Percentiles rank a stretch among this genome's conserved stretches.
Conservation (phyloP, 148 eudicot species). For the Mesembryanthemum crystallinum region DNA sequence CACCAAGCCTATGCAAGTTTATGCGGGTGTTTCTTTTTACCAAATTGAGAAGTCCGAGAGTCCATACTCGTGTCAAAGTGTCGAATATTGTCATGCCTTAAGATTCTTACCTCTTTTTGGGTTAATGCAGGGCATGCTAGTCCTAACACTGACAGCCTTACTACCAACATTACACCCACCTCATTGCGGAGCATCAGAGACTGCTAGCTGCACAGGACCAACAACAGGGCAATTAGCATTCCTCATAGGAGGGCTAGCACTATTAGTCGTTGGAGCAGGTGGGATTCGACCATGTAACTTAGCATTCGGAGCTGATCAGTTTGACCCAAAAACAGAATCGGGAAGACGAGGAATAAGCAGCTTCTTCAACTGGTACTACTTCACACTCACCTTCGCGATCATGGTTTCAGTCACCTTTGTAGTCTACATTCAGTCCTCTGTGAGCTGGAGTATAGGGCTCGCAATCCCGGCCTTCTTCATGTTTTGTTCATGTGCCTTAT, state of each 20-base stretch:
- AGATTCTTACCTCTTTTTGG: background rate
- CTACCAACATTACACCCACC: conserved; percentile 40
- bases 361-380: conserved; percentile 70
- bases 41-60: too few relatives aligned
- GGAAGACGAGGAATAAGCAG: conserved; percentile 54
- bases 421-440: conserved; percentile 47
- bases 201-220: conserved; percentile 33
- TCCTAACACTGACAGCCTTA: conserved; percentile 46
- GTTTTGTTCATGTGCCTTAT: conserved; percentile 49
- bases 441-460: conserved; percentile 54
- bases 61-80: too few relatives aligned
- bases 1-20: too few relatives aligned
- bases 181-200: conserved; percentile 21
- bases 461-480: conserved; percentile 51
- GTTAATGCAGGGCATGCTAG: conserved; percentile 41
- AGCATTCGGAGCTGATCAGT: conserved; percentile 67
- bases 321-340: conserved; percentile 51
- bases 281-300: conserved; percentile 61
- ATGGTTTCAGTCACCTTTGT: conserved; percentile 56
- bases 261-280: conserved; percentile 49
- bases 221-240: conserved; percentile 43
- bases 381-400: conserved; percentile 55
- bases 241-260: conserved; percentile 32
- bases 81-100: background rate
- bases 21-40: too few relatives aligned